Base-by-base conservation (phyloP, 768 basidiomycete genomes). In the Suillus ampliporus region DNA sequence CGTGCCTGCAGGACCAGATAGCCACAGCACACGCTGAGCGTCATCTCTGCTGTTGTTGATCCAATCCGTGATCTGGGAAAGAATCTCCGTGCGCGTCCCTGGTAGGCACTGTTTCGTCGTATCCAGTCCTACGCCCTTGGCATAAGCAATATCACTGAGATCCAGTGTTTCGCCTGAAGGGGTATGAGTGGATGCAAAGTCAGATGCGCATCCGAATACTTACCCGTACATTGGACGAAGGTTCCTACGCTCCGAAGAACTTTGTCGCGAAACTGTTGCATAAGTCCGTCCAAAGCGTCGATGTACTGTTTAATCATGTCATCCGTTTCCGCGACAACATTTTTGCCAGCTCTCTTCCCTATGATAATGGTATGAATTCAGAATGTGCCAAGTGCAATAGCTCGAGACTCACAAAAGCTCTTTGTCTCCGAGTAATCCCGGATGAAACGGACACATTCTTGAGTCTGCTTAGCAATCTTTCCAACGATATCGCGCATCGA, bases 391-490 rank as follows among this genome's bases (percentile, higher is more conserved):
- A 34, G 13, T 17, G 4, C 15, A 19, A 65, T 66, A 3, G 10
- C 48, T 51, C 28, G 3, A 19, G 5, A 19, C 48, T 31, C 37
- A 73, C 71, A 52, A 51, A 69, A 69, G 28, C 54, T 68, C 54
- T 67, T 68, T 9, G 61, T 69, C 41, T 61, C 65, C 21, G 71
- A 66, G 59, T 74, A 74, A 23, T 69, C 68, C 7, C 62, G 65
- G 34, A 74, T 73, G 52, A 74, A 74, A 58, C 70, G 65, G 0
- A 65, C 72, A 48, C 73, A 74, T 41, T 74, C 73, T 10, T 57
- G 65, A 2, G 68, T 68, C 61, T 73, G 69, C 26, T 67, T 56
- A 0, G 64, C 57, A 28, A 74, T 61, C 2, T 40, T 19, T 26
- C 28, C 38, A 13, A 40, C n/a, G 31, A 56, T 53, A 7, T 6